Conservation (phyloP, 2,329 filamentous ascomycete species). For the Xylariaceae sp. region DNA sequence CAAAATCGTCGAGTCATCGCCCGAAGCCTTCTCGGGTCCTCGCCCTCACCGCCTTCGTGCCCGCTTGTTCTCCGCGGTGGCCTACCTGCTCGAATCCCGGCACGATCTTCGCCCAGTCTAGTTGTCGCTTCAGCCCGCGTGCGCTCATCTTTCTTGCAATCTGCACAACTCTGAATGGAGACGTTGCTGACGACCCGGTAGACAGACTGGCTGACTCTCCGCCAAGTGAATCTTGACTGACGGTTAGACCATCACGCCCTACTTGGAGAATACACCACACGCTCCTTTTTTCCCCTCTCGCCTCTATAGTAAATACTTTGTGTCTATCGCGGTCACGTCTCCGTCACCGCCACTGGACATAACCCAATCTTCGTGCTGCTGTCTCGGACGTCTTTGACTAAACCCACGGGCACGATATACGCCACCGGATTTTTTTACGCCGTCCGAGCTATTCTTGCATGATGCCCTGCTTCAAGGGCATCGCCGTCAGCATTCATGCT, state of each 20-base stretch:
- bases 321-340: neutral
- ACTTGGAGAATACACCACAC: neutral
- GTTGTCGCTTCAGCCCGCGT: neutral
- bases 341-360: neutral
- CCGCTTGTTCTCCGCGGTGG: neutral
- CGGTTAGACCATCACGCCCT: neutral
- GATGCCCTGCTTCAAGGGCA: slow-evolving; percentile 98
- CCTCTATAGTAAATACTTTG: neutral
- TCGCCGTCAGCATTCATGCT: slow-evolving; percentile 93
- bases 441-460: slow-evolving; percentile 30
- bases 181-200: neutral
- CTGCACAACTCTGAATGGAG: neutral
- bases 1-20: neutral
- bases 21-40: neutral
- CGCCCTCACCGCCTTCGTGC: neutral
- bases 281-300: neutral
- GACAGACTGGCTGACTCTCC: neutral
- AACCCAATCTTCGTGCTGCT: neutral
- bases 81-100: neutral
- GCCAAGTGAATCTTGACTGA: neutral
- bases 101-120: neutral
- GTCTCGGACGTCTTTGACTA: neutral
- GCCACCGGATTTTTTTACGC: neutral
- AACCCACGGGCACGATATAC: neutral
- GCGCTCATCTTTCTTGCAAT: neutral